Evolutionary conservation across 1,284 basidiomycete genomes (phyloP).

Genomic region (Hypsizygus ulmarius): DNA sequence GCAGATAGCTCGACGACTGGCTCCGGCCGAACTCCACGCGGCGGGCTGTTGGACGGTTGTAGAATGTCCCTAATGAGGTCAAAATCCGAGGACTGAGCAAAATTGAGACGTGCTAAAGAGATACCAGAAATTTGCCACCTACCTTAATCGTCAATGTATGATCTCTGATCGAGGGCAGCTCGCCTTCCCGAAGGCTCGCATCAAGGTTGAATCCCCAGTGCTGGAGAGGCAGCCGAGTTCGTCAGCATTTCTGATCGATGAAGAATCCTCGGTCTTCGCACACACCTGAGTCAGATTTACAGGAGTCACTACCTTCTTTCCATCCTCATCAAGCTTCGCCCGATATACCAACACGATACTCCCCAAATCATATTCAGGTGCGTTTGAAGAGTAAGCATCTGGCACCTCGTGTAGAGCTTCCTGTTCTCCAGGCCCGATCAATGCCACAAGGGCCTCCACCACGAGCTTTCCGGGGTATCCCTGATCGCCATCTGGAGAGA

Average conservation of each 20-base stretch:
- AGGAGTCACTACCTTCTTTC: constrained; percentile 53
- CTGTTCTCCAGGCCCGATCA: constrained; percentile 47
- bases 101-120: constrained; percentile 1
- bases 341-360: constrained; percentile 66
- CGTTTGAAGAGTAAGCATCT: constrained; percentile 16
- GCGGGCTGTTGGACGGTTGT: constrained; percentile 29
- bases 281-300: constrained; percentile 71
- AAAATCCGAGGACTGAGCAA: constrained; percentile 40
- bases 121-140: constrained; percentile 1
- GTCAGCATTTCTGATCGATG: neutral
- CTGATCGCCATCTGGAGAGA: constrained; percentile 66
- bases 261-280: neutral
- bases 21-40: constrained; percentile 29
- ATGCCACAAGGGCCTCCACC: constrained; percentile 57
- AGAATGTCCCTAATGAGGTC: constrained; percentile 53
- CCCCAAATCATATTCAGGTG: constrained; percentile 52
- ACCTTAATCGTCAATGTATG: constrained; percentile 62
- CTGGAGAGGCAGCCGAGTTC: constrained; percentile 30
- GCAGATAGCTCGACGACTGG: constrained; percentile 55
- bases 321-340: constrained; percentile 50
- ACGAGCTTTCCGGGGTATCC: constrained; percentile 61
- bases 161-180: constrained; percentile 46
- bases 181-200: constrained; percentile 51
- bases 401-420: constrained; percentile 23
- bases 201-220: constrained; percentile 83